Conservation (phyloP, 495 filamentous ascomycete species). For the Aspergillus baeticus region DNA sequence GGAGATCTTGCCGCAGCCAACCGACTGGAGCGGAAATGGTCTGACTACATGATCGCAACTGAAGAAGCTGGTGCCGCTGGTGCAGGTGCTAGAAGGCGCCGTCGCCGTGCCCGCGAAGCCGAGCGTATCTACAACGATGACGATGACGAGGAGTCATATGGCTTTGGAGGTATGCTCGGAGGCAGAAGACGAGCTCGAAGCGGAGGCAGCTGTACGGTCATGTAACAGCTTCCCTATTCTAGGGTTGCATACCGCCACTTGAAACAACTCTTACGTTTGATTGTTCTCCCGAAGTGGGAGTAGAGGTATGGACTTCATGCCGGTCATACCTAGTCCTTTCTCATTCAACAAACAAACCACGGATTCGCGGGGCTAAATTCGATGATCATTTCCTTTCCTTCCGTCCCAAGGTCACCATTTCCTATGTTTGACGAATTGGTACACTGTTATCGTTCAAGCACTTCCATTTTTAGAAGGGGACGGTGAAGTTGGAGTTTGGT, state of each 20-base stretch:
- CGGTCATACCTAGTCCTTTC: constrained; percentile 11
- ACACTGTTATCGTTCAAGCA: not conserved
- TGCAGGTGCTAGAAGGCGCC: constrained; percentile 60
- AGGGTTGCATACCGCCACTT: too few relatives aligned
- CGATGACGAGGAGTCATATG: constrained; percentile 54
- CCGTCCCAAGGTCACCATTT: not conserved
- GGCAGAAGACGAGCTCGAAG: constrained; percentile 53
- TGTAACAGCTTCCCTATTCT: constrained; percentile 44
- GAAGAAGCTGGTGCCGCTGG: constrained; percentile 79
- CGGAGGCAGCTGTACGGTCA: constrained; percentile 49
- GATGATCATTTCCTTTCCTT: constrained; percentile 2
- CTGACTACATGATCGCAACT: constrained; percentile 86
- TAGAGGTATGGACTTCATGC: constrained; percentile 3
- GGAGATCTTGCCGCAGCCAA: constrained; percentile 70
- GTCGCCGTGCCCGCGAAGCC: constrained; percentile 75
- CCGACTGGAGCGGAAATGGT: constrained; percentile 86
- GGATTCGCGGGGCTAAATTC: not conserved
- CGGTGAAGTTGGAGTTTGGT: constrained; percentile 18
- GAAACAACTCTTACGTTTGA: too few relatives aligned
- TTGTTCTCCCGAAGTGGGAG: not conserved
- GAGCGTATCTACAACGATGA: constrained; percentile 71
- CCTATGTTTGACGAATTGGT: not conserved
- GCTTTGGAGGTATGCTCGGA: constrained; percentile 24
- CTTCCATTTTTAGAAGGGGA: constrained; percentile 9
- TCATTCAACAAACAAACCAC: constrained; percentile 13